Base-by-base conservation (phyloP, 352 stramenopile genomes). In the Phytophthora fragariae region DNA sequence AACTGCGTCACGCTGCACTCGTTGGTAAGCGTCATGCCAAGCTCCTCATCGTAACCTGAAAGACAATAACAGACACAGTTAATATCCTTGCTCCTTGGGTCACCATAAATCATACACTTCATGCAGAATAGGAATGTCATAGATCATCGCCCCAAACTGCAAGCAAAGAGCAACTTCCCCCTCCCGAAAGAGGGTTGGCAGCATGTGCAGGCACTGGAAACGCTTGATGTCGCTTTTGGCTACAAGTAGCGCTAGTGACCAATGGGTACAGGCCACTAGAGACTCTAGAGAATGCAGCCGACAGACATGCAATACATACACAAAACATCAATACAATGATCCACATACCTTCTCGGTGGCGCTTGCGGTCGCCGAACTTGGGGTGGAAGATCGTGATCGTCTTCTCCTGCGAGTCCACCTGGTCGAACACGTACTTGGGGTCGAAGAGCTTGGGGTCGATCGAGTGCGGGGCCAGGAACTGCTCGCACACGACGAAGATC, bases 401-500 rank as follows among this genome's bases (percentile, higher is more conserved):
- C 76, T 97, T 94, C 63, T 96, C 86, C 39, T 88, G 77, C 15
- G 78, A 63, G 70, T 98, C 93, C 11, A 99, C 84, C 68, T 98
- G 92, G 58, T 98, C 93, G 80, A 99, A 99, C 9, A 99, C 97
- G 79, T 97, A 96, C 83, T 98, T 99, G 12, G 97, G 97, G 81
- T 99, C 97, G 57, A 99, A 97, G 27, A 99, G 86, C 65, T 98
- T 95, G 1, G 97, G 85, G 81, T 99, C 98, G 73, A 99, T 99
- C 54, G 97, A 98, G 62, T 98, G 89, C 1, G 98, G 98, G 5
- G 93, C 95, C 46, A 98, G 79, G 80, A 98, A 99, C 33, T 96
- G 88, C 67, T 96, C 80, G 79, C 98, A 99, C 1, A 99, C 95
- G 17, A 99, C 96, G 81, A 99, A 99, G 76, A 99, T 99, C 84